Evolutionary conservation across 371 early-diverging fungal genomes (phyloP), one percentile per base, ranked within the genome.

Genomic region (Mortierella sp.): DNA sequence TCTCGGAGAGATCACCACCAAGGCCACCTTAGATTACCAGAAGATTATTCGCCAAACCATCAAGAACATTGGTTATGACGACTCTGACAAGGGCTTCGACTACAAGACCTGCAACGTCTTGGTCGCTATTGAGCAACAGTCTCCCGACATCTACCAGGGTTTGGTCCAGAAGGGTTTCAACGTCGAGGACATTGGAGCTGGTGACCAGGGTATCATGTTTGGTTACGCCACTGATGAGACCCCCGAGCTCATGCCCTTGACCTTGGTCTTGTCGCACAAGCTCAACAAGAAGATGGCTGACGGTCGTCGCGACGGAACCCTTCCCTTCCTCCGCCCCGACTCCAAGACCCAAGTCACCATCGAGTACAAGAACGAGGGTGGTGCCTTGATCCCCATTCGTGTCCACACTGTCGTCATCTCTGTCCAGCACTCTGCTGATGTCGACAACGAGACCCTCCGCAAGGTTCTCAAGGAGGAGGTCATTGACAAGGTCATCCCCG

Each of bases 271-370:
- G 62, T 91, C 99, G 72, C 99, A 99, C 93, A 94, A 97, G 89
- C 92, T 99, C 64, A 98, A 97, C 90, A 80, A 86, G 80, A 94
- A 93, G 82, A 90, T 99, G 92, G 86, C 94, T 67, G 96, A 97
- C 60, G 91, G 94, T 80, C 97, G 99, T 75, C 93, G 95, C 79
- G 92, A 92, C 78, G 97, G 95, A 67, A 87, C 88, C 67, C 89
- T 95, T 72, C 70, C 86, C 66, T 99, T 56, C 78, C 80, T 99
- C 79, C 94, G 97, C 66, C 97, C 99, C 67, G 99, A 99, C 91
- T 94, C 97, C 83, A 99, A 99, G 93, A 94, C 99, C 79, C 99
- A 99, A 83, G 99, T 99, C 79, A 99, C 99, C 71, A 94, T 99
- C 68, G 99, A 99, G 89, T 99, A 99, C 94, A 90, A 90, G 86